phyloP scores from a whole-genome alignment of 257 asterid genomes.

The Nicotiana benthamiana region DNA sequence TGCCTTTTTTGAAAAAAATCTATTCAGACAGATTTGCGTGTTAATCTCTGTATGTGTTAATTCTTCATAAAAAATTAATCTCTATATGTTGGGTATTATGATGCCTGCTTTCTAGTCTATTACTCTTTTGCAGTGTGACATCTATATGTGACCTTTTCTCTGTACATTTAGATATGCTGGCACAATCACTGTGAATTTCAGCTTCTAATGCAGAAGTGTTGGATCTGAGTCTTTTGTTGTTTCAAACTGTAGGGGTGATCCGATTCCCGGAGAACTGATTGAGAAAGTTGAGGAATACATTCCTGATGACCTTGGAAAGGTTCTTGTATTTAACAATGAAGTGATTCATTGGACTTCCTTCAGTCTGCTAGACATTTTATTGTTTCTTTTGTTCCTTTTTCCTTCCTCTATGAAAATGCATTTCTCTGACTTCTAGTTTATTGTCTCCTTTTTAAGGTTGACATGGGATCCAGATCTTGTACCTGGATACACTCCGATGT shows the following conservation, averaged over 20 bases:
- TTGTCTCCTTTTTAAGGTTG: slow-evolving; percentile 25
- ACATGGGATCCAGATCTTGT: slow-evolving; percentile 36
- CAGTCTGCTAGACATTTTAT: neutral
- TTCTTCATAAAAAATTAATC: too few relatives aligned
- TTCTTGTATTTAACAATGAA: slow-evolving; percentile 36
- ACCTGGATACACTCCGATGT: slow-evolving; percentile 96
- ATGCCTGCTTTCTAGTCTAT: neutral
- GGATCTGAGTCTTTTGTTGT: slow-evolving; percentile 12
- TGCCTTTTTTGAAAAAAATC: neutral
- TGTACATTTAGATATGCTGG: neutral
- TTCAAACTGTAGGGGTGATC: slow-evolving; percentile 73
- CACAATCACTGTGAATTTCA: neutral
- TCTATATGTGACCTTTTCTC: neutral
- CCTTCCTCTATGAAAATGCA: neutral
- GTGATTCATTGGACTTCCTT: slow-evolving; percentile 26
- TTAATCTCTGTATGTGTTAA: neutral
- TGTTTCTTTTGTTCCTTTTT: slow-evolving; percentile 5
- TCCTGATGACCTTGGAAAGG: slow-evolving; percentile 50
- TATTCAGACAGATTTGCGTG: neutral
- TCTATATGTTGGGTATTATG: neutral
- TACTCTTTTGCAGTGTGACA: neutral
- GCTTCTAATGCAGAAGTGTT: slow-evolving; percentile 11
- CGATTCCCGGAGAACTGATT: slow-evolving; percentile 66
- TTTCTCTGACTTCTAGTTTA: neutral
- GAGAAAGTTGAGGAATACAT: slow-evolving; percentile 73